These are phyloP conservation scores for Amphicarpaea edgeworthii DNA, from an alignment of 306 rosid species.

Conservation along the genomic window DNA sequence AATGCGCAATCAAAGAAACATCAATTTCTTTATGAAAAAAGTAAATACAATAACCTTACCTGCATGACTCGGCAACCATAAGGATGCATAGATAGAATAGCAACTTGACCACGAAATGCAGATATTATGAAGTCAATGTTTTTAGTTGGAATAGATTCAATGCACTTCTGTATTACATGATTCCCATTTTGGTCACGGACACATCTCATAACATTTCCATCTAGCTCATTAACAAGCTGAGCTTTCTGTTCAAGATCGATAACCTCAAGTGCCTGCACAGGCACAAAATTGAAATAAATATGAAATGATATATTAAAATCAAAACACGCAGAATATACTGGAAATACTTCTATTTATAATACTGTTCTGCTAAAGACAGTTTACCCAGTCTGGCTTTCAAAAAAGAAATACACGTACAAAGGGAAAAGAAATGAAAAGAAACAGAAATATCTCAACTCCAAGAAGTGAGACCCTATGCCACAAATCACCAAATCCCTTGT, in stretches of 20 bases:
- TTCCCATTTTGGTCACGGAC: slow-evolving; percentile 75
- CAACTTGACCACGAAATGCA: slow-evolving; percentile 64
- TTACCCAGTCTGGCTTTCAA: neutral
- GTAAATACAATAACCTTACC: slow-evolving; percentile 46
- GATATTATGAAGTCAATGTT: slow-evolving; percentile 60
- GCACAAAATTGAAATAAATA: slow-evolving; percentile 37
- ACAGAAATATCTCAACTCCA: neutral
- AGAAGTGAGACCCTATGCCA: neutral
- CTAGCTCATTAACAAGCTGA: slow-evolving; percentile 67
- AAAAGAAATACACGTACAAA: neutral
- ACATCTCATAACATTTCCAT: slow-evolving; percentile 69
- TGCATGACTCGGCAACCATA: slow-evolving; percentile 76
- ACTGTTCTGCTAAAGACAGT: neutral
- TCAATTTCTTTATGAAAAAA: slow-evolving; percentile 6
- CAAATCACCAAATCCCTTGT: neutral
- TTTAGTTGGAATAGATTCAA: slow-evolving; percentile 63
- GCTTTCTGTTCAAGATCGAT: slow-evolving; percentile 67
- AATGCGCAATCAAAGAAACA: slow-evolving; percentile 15
- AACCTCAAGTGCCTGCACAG: slow-evolving; percentile 67
- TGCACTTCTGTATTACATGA: slow-evolving; percentile 76
- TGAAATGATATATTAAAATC: neutral
- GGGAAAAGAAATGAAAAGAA: neutral
- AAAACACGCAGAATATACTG: neutral
- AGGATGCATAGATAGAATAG: slow-evolving; percentile 64
- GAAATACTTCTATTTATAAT: neutral